Evolutionary conservation across 257 asterid species (phyloP).

Genomic region (Solanum medicagineum): DNA sequence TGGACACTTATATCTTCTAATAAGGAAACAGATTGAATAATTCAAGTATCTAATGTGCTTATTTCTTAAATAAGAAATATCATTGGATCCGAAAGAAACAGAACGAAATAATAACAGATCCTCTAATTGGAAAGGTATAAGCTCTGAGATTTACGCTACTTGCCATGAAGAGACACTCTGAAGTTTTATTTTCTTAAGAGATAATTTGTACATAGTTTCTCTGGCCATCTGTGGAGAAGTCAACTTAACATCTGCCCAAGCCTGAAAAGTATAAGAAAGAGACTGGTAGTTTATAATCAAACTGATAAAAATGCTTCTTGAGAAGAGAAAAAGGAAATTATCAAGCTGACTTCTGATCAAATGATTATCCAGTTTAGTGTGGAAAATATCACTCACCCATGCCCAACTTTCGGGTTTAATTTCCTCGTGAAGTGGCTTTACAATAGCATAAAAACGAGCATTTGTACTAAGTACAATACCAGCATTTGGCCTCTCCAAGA

Average conservation of each 20-base stretch:
- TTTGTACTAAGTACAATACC: slow-evolving; percentile 95
- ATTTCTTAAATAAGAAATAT: background rate
- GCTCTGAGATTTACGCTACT: background rate
- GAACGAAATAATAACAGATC: background rate
- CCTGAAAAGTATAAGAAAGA: slow-evolving; percentile 22
- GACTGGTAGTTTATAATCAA: background rate
- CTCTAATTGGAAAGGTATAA: background rate
- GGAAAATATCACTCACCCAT: slow-evolving; percentile 44
- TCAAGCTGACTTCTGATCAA: background rate
- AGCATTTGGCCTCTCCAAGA: slow-evolving; percentile 94
- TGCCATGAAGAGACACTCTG: slow-evolving; percentile 56
- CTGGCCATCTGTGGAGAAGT: slow-evolving; percentile 96
- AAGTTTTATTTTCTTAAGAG: slow-evolving; percentile 50
- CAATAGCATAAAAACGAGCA: slow-evolving; percentile 89
- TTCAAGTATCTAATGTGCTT: background rate
- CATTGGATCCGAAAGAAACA: background rate
- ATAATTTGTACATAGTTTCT: slow-evolving; percentile 71
- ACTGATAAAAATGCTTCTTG: background rate
- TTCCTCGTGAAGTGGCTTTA: slow-evolving; percentile 67
- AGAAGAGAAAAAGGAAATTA: background rate
- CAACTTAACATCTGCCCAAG: slow-evolving; percentile 80
- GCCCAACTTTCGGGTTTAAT: slow-evolving; percentile 65
- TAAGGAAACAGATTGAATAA: background rate
- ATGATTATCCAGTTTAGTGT: background rate
- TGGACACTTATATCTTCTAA: background rate